phyloP scores from a whole-genome alignment of 352 stramenopile genomes.

The Globisporangium rhizosaccharum region DNA sequence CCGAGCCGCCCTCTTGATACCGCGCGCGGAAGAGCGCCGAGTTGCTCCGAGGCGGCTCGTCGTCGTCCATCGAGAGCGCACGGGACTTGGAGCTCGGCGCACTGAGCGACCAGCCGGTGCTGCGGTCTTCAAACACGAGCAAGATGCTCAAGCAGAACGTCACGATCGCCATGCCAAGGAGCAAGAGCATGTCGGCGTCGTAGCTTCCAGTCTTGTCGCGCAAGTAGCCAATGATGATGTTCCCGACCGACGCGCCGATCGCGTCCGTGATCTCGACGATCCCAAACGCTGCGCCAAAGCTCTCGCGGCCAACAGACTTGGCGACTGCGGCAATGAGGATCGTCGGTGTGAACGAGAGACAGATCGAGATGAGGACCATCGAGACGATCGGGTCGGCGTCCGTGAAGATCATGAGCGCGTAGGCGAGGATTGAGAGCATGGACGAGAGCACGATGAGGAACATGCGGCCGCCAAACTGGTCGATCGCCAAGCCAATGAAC shows the following conservation, averaged over 20 bases:
- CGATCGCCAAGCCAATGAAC: conserved; percentile 84
- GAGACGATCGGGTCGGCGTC: conserved; percentile 66
- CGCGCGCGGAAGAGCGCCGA: conserved; percentile 31
- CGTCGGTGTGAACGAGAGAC: conserved; percentile 81
- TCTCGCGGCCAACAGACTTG: conserved; percentile 65
- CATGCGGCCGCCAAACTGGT: conserved; percentile 85
- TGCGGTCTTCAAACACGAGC: conserved; percentile 59
- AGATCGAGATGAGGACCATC: conserved; percentile 86
- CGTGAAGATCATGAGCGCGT: conserved; percentile 84
- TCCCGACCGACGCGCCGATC: conserved; percentile 75
- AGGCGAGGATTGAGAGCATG: conserved; percentile 69
- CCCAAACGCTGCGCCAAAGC: conserved; percentile 80
- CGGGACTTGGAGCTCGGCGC: conserved; percentile 42
- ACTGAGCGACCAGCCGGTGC: conserved; percentile 50
- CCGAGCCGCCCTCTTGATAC: conserved; percentile 17
- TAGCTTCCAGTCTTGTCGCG: conserved; percentile 75
- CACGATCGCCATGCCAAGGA: conserved; percentile 63
- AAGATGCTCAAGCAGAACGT: conserved; percentile 66
- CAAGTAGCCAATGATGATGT: conserved; percentile 82
- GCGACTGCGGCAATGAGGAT: conserved; percentile 86
- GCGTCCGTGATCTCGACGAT: conserved; percentile 86
- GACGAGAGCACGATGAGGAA: conserved; percentile 71
- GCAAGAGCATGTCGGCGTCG: conserved; percentile 81
- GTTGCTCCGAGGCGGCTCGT: conserved; percentile 39
- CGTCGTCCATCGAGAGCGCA: conserved; percentile 57